phyloP scores from a whole-genome alignment of 2,329 filamentous ascomycete species.

The Scolecobasidium constrictum region DNA sequence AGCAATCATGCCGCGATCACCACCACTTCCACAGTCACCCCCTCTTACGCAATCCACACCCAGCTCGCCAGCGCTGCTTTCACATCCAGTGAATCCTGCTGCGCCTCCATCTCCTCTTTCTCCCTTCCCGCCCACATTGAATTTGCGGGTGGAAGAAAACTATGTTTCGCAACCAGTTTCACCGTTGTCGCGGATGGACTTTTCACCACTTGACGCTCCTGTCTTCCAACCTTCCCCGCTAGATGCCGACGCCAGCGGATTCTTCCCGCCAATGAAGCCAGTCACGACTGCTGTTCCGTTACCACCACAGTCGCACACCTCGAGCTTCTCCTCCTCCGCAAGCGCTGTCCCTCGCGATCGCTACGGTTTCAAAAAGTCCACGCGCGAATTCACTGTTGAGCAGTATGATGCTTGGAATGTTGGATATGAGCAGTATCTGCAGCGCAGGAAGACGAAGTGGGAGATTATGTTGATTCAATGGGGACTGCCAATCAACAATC shows the following conservation, averaged over 20 bases:
- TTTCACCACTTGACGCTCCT: not conserved
- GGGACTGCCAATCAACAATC: slow-evolving; percentile 59
- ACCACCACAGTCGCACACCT: not conserved
- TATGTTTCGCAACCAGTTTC: not conserved
- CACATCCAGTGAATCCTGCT: not conserved
- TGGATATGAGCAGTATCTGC: slow-evolving; percentile 64
- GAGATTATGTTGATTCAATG: slow-evolving; percentile 63
- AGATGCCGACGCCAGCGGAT: not conserved
- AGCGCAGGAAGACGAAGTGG: slow-evolving; percentile 74
- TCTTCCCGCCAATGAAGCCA: too few relatives aligned
- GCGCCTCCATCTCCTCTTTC: not conserved
- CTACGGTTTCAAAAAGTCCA: slow-evolving; percentile 87
- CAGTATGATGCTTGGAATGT: slow-evolving; percentile 76
- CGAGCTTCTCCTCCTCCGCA: too few relatives aligned
- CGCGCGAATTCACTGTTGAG: slow-evolving; percentile 62
- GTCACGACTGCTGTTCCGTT: not conserved
- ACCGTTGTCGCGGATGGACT: not conserved
- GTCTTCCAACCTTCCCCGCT: not conserved
- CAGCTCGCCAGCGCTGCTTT: not conserved
- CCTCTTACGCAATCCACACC: not conserved
- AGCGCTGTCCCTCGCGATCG: slow-evolving; percentile 56
- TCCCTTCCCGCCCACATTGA: not conserved
- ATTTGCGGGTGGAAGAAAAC: not conserved
- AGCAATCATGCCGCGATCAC: not conserved
- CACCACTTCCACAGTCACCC: not conserved